phyloP scores from a whole-genome alignment of 768 basidiomycete species.

The Multifurca ochricompacta region DNA sequence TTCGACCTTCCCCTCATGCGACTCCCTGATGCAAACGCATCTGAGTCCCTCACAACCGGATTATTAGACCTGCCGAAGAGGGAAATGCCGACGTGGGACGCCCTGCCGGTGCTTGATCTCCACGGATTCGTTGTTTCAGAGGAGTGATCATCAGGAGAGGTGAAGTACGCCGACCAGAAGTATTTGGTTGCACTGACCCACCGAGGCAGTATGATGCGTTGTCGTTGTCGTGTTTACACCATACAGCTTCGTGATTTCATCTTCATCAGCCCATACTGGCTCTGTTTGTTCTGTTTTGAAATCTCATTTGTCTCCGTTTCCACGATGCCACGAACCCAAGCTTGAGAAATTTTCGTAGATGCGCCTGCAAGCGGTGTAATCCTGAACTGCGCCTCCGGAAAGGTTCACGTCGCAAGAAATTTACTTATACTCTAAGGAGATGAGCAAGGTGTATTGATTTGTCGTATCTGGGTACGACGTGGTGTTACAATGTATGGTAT shows the following conservation, averaged over 20 bases:
- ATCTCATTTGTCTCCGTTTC: not conserved
- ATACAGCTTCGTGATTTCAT: not conserved
- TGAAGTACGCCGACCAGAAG: constrained; percentile 22
- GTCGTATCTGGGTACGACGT: not conserved
- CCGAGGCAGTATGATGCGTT: constrained; percentile 14
- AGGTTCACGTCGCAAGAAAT: no score
- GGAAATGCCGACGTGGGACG: constrained; percentile 42
- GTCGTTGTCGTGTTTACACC: constrained; percentile 23
- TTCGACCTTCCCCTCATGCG: constrained; percentile 69
- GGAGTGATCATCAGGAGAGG: constrained; percentile 31
- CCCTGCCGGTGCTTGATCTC: constrained; percentile 62
- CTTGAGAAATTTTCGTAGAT: no score
- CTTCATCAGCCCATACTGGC: not conserved
- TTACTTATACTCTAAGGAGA: no score
- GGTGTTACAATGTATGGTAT: not conserved
- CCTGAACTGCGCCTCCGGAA: no score
- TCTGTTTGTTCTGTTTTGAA: not conserved
- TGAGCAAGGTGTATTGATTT: no score
- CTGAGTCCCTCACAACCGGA: constrained; percentile 23
- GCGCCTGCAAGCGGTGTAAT: no score
- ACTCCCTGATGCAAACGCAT: constrained; percentile 28
- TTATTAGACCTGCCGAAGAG: constrained; percentile 55
- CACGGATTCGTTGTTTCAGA: constrained; percentile 30
- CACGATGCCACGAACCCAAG: no score
- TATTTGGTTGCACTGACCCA: constrained; percentile 22